Evolutionary conservation across 1,284 basidiomycete species (phyloP).

Genomic region (Psilocybe mexicana): DNA sequence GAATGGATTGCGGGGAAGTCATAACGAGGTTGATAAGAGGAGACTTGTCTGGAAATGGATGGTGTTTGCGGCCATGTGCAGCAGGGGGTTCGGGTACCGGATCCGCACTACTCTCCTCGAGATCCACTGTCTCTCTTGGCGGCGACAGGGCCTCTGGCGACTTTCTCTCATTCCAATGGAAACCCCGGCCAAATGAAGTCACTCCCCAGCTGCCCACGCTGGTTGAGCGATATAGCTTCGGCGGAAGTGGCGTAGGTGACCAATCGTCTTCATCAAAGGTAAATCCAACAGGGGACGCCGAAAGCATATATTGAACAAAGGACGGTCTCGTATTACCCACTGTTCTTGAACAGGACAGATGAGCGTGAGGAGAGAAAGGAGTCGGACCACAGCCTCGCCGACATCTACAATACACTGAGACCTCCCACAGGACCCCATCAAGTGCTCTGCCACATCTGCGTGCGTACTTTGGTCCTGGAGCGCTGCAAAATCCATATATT

Average conservation of each 20-base stretch:
- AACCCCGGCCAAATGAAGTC: conserved; percentile 79
- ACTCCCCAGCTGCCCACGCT: conserved; percentile 81
- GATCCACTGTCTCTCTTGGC: conserved; percentile 12
- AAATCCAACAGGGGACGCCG: conserved; percentile 57
- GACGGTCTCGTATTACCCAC: conserved; percentile 13
- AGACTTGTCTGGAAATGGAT: conserved; percentile 33
- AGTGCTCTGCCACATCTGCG: conserved; percentile 4
- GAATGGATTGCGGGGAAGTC: conserved; percentile 24
- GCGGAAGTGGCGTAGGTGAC: conserved; percentile 51
- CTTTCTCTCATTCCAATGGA: conserved; percentile 59
- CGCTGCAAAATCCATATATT: neutral
- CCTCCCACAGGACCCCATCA: conserved; percentile 17
- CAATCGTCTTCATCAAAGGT: conserved; percentile 65
- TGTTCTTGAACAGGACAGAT: conserved; percentile 17
- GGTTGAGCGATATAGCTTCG: conserved; percentile 58
- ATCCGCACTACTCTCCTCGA: conserved; percentile 9
- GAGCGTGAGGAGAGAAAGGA: conserved; percentile 16
- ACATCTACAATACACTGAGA: conserved; percentile 5
- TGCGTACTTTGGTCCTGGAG: neutral
- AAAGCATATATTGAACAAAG: conserved; percentile 58
- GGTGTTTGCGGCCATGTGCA: conserved; percentile 36
- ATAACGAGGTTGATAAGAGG: conserved; percentile 29
- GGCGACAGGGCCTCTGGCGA: conserved; percentile 15
- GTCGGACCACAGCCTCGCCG: conserved; percentile 6
- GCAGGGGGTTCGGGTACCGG: conserved; percentile 16